These are phyloP conservation scores for Stagonosporopsis vannaccii DNA, from an alignment of 2,329 filamentous ascomycete genomes.

Conservation along the genomic window DNA sequence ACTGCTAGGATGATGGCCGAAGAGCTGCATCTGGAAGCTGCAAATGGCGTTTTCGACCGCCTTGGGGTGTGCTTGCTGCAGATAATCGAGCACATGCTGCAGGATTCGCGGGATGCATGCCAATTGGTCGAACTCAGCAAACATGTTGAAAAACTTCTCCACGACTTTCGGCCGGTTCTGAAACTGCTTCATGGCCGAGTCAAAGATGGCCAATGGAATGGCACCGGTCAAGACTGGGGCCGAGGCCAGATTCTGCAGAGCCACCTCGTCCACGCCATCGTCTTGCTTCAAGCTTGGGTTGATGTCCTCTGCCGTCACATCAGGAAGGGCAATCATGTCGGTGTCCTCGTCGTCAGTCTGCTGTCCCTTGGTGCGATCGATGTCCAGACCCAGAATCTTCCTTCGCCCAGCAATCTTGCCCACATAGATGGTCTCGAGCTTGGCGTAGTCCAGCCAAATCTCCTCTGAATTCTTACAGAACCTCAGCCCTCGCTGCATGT, in stretches of 20 bases:
- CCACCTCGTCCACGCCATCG: slow-evolving; percentile 59
- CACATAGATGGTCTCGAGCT: slow-evolving; percentile 91
- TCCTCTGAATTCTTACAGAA: slow-evolving; percentile 80
- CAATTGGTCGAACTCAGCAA: slow-evolving; percentile 72
- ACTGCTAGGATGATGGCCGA: slow-evolving; percentile 69
- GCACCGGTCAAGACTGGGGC: slow-evolving; percentile 91
- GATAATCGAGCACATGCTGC: slow-evolving; percentile 73
- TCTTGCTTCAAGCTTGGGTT: slow-evolving; percentile 61
- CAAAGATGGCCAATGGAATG: slow-evolving; percentile 91
- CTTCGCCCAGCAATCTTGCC: slow-evolving; percentile 79
- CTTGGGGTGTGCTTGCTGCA: slow-evolving; percentile 67
- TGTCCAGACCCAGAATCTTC: slow-evolving; percentile 69
- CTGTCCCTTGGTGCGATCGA: slow-evolving; percentile 52
- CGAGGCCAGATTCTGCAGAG: slow-evolving; percentile 68
- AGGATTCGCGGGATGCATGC: slow-evolving; percentile 71
- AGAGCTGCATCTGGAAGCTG: slow-evolving; percentile 73
- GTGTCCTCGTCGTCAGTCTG: slow-evolving; percentile 53
- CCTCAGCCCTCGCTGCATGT: slow-evolving; percentile 87
- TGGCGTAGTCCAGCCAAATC: slow-evolving; percentile 89
- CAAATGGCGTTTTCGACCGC: slow-evolving; percentile 68
- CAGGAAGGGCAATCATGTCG: slow-evolving; percentile 65
- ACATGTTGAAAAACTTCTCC: slow-evolving; percentile 81
- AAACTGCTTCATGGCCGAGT: slow-evolving; percentile 80
- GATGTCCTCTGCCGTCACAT: slow-evolving; percentile 68
- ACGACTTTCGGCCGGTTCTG: slow-evolving; percentile 71